A percentile compares a stretch with the other conserved stretches of the same genome.
Conservation (phyloP, 805 yeast genomes). For the Hanseniaspora hatyaiensis region DNA sequence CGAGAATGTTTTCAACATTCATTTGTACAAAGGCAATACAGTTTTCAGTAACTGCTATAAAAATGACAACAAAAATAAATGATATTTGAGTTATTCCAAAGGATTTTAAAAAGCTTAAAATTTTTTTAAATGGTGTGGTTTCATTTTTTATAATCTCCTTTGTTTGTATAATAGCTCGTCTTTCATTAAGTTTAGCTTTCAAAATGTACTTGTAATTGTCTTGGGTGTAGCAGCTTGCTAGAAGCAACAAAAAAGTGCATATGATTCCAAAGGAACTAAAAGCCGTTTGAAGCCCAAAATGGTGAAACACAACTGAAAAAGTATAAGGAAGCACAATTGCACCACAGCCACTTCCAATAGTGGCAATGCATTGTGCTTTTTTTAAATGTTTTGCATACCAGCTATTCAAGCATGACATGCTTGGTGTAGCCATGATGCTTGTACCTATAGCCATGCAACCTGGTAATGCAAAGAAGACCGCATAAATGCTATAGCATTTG, state of each 20-base stretch:
- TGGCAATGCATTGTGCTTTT: constrained; percentile 36
- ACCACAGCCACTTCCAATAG: constrained; percentile 42
- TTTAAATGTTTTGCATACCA: constrained; percentile 36
- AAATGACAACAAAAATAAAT: constrained; percentile 29
- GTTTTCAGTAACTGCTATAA: constrained; percentile 32
- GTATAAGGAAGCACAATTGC: constrained; percentile 37
- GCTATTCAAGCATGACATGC: constrained; percentile 35
- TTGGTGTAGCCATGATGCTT: constrained; percentile 33
- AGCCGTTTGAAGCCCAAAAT: neutral
- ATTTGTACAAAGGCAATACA: constrained; percentile 30
- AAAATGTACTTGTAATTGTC: constrained; percentile 26
- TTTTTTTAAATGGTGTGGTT: constrained; percentile 18
- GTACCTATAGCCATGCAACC: constrained; percentile 17
- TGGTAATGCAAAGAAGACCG: neutral
- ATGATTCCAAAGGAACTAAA: constrained; percentile 18
- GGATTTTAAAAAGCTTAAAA: constrained; percentile 30
- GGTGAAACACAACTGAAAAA: constrained; percentile 33
- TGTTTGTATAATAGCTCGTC: constrained; percentile 17
- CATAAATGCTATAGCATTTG: neutral
- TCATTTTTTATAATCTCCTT: neutral
- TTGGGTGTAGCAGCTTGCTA: constrained; percentile 24
- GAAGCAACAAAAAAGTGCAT: constrained; percentile 23
- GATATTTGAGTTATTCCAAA: constrained; percentile 31
- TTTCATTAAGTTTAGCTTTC: constrained; percentile 16
- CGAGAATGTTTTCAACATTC: constrained; percentile 31